Base-by-base conservation (phyloP, 208 protist species). In the Trypanosoma conorhini region DNA sequence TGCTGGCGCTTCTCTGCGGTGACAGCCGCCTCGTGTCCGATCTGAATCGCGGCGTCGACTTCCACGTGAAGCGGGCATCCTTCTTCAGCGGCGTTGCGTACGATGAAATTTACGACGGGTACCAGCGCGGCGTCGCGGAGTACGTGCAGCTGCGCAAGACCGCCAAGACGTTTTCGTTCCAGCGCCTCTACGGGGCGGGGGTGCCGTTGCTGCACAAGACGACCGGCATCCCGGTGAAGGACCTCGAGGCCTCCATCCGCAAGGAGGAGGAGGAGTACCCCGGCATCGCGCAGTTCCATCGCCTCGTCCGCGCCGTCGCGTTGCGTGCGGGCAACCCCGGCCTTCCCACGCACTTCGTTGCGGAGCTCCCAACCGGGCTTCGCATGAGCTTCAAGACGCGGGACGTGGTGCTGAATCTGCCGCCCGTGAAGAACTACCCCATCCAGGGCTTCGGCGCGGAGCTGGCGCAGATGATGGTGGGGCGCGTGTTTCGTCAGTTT, bases 91-190 rank as follows among this genome's bases (percentile, higher is more conserved):
- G 89, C 1, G 50, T 92, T 56, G 73, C 87, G 21, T 96, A 96
- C 70, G 70, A 89, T 38, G 82, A 93, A 62, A 94, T 96, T 57
- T 79, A 81, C 55, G 70, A 91, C 35, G 86, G 89, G 8, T 91
- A 85, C 70, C 76, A 79, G 73, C 74, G 77, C 13, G 82, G 81
- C 26, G 70, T 86, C 12, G 79, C 87, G 28, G 82, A 86, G 57
- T 91, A 86, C 69, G 77, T 89, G 30, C 72, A 80, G 62, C 73
- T 96, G 73, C 91, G 91, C 62, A 87, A 84, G 51, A 90, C 78
- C n/a, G 91, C 91, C 44, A 96, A 96, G 72, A 86, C 84, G 70
- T 94, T 96, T 64, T 94, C 91, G 24, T 96, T 96, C 72, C 91
- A 96, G 79, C 91, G 91, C 0, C 76, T 96, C 10, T 96, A 96